Base-by-base conservation (phyloP, 2,329 filamentous ascomycete genomes). In the Hypomyces perniciosus region DNA sequence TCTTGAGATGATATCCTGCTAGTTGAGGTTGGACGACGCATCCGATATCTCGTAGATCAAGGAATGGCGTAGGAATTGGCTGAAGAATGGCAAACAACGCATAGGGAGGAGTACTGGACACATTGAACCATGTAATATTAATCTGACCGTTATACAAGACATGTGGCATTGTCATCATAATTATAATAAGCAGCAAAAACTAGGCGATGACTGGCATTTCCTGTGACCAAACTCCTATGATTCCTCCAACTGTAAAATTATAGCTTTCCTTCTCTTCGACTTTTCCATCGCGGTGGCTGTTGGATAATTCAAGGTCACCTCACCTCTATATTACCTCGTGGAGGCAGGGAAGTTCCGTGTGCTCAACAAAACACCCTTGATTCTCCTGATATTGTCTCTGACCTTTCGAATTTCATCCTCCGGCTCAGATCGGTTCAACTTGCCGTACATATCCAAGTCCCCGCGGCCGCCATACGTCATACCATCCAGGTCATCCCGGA, bases 291-390 rank as follows among this genome's bases (percentile, higher is more conserved):
- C 28, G 13, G 20, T 37, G n/a, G 40, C 37, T 38, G 37, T 30
- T 41, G 20, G 20, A 20, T 20, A 20, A 20, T 20, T 20, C 20
- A 20, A 20, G 20, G 20, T 20, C 20, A 20, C 20, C 20, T 20
- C 20, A 20, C 20, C 37, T 4, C 13, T 27, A 6, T 13, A n/a
- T 57, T 46, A 68, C 56, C 63, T 63, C 33, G 69, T 62, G 37
- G 70, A 71, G 3, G 68, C 60, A n/a, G 84, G 85, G 57, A 92
- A 92, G 60, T 81, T 88, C 61, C 85, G 80, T 4, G 88, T 80
- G 61, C 83, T 89, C 50, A 95, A 67, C 58, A 93, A 71, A 8
- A 89, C 80, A 1, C 88, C 88, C 72, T 95, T 95, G 39, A 93
- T 80, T 51, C 86, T 79, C 56, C 88, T 74, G 46, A 95, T 91